These are phyloP conservation scores for Russula vinacea DNA, from an alignment of 768 basidiomycete species.

Conservation along the genomic window DNA sequence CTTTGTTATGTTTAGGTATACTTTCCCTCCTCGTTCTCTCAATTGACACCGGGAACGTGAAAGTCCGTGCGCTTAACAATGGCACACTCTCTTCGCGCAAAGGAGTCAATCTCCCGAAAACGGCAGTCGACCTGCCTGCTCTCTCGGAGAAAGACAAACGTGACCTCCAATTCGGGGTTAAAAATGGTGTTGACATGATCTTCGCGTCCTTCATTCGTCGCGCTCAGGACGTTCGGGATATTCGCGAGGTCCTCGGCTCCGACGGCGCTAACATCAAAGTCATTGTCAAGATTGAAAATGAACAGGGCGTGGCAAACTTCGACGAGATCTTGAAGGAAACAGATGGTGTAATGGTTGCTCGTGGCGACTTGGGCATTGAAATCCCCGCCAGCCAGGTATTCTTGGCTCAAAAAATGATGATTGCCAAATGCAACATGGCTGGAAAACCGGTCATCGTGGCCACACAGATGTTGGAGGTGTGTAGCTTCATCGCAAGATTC, in stretches of 20 bases:
- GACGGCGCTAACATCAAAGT: conserved; percentile 97
- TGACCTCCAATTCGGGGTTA: conserved; percentile 91
- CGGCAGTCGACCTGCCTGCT: conserved; percentile 94
- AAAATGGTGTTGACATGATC: conserved; percentile 98
- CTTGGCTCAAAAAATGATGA: conserved; percentile 99
- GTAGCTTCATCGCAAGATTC: conserved; percentile 26
- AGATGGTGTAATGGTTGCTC: conserved; percentile 99
- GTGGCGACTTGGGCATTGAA: conserved; percentile 98
- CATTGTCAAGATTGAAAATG: conserved; percentile 99
- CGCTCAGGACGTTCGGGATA: conserved; percentile 90
- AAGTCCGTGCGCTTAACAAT: conserved; percentile 85
- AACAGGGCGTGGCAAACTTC: conserved; percentile 98
- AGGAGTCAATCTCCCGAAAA: conserved; percentile 99
- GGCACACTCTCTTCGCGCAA: conserved; percentile 94
- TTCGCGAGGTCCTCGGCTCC: conserved; percentile 89
- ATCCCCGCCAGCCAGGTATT: conserved; percentile 99
- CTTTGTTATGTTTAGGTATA: conserved; percentile 50
- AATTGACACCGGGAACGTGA: conserved; percentile 77
- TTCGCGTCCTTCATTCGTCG: conserved; percentile 99
- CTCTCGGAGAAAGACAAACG: conserved; percentile 98
- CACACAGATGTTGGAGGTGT: conserved; percentile 97
- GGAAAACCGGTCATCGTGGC: conserved; percentile 99
- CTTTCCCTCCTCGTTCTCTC: conserved; percentile 89
- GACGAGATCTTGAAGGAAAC: conserved; percentile 94
- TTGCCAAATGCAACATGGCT: conserved; percentile 95